Base-by-base conservation (phyloP, 306 rosid species). In the Citrullus amarus region DNA sequence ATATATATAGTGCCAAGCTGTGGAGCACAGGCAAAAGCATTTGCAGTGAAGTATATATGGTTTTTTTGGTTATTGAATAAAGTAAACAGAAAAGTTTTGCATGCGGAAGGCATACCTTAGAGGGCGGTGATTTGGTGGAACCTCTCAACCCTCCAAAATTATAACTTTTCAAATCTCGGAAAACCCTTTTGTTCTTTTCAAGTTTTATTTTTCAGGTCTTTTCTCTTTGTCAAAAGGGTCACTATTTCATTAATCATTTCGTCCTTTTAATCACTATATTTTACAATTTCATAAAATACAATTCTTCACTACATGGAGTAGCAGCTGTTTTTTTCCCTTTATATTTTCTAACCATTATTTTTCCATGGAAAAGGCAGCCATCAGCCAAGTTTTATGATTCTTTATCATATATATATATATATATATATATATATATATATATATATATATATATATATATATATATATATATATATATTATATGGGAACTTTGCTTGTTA, bases 71-170 rank as follows among this genome's bases (percentile, higher is more conserved):
- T 1, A 17, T 17, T 60, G 1, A 66, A 36, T 66, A 66, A 11
- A 43, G 5, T 41, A 68, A 14, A 28, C 17, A 34, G 25, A 30
- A 68, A 68, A 43, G 34, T 16, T 41, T 41, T 67, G 74, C 75
- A 69, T 69, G 75, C 75, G 75, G 44, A 56, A 12, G 54, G 34
- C 55, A 44, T 22, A 43, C n/a, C 32, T 69, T 44, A 69, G 4
- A 44, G 75, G 76, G 56, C 55, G 76, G 76, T 44, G 57, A 69
- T 69, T 69, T 69, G 56, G 76, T 69, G 76, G 75, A 69, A 41
- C 76, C 15, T 17, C 48, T 36, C 28, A 36, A 66, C 38, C 76
- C 58, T 25, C 46, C 38, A 65, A 32, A 2, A 62, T 62, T 34
- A 6, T 62, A 13, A 6, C 13, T 62, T 65, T 62, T 32, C 28